These are phyloP conservation scores for Aspergillus aculeatus DNA, from an alignment of 2,329 filamentous ascomycete genomes.

Conservation along the genomic window DNA sequence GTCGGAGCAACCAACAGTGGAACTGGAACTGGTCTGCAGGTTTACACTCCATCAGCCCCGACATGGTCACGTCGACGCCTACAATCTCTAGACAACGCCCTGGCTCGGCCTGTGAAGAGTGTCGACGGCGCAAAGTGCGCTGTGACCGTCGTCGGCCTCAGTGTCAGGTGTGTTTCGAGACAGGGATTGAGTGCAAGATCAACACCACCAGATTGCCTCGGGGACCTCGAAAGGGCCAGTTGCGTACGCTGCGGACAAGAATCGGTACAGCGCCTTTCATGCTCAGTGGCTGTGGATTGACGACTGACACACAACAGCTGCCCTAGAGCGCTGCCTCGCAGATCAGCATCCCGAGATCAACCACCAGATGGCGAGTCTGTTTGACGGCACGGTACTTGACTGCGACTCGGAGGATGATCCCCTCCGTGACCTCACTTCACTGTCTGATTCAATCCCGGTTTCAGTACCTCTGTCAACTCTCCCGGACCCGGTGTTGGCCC, in stretches of 20 bases:
- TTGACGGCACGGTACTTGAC: slow-evolving; percentile 15
- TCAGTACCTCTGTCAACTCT: not conserved
- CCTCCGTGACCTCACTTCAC: slow-evolving; percentile 5
- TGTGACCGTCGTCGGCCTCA: slow-evolving; percentile 28
- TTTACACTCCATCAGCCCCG: not conserved
- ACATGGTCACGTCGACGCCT: slow-evolving; percentile 14
- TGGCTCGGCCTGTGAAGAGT: slow-evolving; percentile 31
- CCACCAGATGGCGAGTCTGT: slow-evolving; percentile 15
- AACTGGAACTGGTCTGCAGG: not conserved
- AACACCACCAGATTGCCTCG: slow-evolving; percentile 26
- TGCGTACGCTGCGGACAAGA: slow-evolving; percentile 28
- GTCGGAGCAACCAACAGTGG: not conserved
- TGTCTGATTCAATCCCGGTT: not conserved
- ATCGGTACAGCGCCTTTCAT: slow-evolving; percentile 22
- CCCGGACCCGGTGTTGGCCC: slow-evolving; percentile 3
- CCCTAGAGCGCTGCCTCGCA: slow-evolving; percentile 28
- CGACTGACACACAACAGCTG: slow-evolving; percentile 17
- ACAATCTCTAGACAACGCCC: slow-evolving; percentile 26
- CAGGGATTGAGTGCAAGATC: slow-evolving; percentile 28
- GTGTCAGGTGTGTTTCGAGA: slow-evolving; percentile 29
- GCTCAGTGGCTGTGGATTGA: not conserved
- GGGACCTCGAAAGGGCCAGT: slow-evolving; percentile 29
- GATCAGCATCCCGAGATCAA: slow-evolving; percentile 25
- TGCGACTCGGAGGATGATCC: slow-evolving; percentile 20
- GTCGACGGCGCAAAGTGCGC: slow-evolving; percentile 29